Evolutionary conservation across 2,329 filamentous ascomycete species (phyloP).

Genomic region (Microdochium nivale): DNA sequence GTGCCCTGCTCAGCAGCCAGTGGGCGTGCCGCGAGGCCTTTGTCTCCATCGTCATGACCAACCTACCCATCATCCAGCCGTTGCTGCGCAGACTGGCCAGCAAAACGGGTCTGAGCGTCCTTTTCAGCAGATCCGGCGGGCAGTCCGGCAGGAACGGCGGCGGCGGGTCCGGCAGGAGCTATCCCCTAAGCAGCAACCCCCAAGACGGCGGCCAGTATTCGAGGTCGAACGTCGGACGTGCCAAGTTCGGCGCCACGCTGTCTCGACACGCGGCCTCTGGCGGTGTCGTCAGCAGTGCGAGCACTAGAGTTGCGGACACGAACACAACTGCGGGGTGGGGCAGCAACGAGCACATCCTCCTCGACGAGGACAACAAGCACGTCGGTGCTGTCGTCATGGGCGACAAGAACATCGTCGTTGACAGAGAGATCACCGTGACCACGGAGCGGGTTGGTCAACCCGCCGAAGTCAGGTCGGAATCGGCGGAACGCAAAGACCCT

Average conservation of each 20-base stretch:
- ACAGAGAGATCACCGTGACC: neutral
- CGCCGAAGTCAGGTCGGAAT: neutral
- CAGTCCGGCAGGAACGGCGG: neutral
- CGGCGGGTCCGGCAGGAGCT: neutral
- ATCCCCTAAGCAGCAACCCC: constrained; percentile 4
- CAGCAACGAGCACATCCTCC: constrained; percentile 9
- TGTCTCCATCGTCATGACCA: constrained; percentile 27
- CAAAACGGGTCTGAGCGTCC: constrained; percentile 7
- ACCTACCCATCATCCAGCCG: constrained; percentile 16
- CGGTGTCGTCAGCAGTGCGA: neutral
- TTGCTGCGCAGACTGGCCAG: constrained; percentile 7
- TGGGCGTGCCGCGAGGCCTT: constrained; percentile 31
- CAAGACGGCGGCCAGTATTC: neutral
- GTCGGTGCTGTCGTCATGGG: neutral
- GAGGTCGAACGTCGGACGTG: neutral
- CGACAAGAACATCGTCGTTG: constrained; percentile 4
- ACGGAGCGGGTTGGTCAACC: neutral
- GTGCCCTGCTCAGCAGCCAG: constrained; percentile 9
- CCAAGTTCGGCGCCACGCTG: neutral
- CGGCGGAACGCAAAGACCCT: neutral
- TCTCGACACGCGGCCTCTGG: neutral
- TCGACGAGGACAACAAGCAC: neutral
- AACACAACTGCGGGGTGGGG: constrained; percentile 4
- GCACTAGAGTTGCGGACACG: neutral
- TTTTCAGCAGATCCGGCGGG: constrained; percentile 7